Base-by-base conservation (phyloP, 106 monocot genomes). In the Iris macrosiphon region DNA sequence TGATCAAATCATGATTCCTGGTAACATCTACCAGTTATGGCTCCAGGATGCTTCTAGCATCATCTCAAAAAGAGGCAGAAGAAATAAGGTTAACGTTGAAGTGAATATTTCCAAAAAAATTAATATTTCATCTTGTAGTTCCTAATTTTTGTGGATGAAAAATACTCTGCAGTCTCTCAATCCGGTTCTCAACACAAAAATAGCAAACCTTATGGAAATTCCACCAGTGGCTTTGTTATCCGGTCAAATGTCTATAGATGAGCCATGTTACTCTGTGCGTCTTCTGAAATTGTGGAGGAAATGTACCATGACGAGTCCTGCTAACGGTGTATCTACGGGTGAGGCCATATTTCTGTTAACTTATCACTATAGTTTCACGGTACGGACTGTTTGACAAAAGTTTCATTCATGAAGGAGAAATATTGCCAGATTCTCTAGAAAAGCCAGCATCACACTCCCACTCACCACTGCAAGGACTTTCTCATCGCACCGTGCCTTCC, bases 11-110 rank as follows among this genome's bases (percentile, higher is more conserved):
- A 70, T 90, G 57, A 77, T 96, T 15, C 62, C 82, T 37, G 72
- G 75, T 33, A 64, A 52, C 24, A 63, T 69, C 41, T 96, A 90
- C 41, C 90, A 96, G 39, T 37, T 65, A 13, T 96, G 96, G 96
- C 77, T 96, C 33, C 62, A 57, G 34, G 67, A 87, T 58, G 24
- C 85, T 51, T 83, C 77, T 1, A 64, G 77, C 35, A 65, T 86
- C 10, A 18, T 76, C 17, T 54, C 58, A 6, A 76, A 81, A 40
- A 87, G 83, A 66, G 56, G 62, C 62, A 83, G 65, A 69, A 59
- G 42, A 13, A 69, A 31, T 6, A 79, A 77, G 79, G 89, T 89
- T 60, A 16, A 19, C 29, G 3, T 45, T 29, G 9, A 24, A 34
- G n/a, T n/a, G n/a, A n/a, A n/a, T n/a, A n/a, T n/a, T n/a, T n/a